A percentile compares a stretch with the other conserved stretches of the same genome.
Evolutionary conservation across 2,329 filamentous ascomycete genomes (phyloP).

Genomic region (Juglanconis juglandina): DNA sequence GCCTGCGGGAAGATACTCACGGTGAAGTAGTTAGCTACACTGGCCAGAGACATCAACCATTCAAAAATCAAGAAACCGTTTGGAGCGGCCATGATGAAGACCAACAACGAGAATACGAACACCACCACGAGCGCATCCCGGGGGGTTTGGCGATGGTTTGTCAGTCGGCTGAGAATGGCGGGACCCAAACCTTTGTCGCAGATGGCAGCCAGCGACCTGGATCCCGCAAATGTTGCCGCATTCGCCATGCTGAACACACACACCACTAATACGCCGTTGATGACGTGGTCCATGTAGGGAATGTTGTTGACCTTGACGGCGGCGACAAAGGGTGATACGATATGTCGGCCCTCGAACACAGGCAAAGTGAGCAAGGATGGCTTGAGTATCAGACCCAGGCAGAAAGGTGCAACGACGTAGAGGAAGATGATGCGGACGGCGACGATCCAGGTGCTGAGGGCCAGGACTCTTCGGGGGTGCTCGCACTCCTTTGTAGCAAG

Average conservation of each 20-base stretch:
- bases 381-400: constrained; percentile 33
- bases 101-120: constrained; percentile 37
- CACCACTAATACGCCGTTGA: constrained; percentile 16
- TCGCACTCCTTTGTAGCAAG: constrained; percentile 41
- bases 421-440: constrained; percentile 36
- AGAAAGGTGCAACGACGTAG: constrained; percentile 36
- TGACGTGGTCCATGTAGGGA: constrained; percentile 3
- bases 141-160: constrained; percentile 27
- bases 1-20: background rate
- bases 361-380: constrained; percentile 24
- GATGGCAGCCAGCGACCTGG: constrained; percentile 34
- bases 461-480: constrained; percentile 34
- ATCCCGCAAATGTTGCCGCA: constrained; percentile 39
- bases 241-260: constrained; percentile 36
- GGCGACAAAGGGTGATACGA: constrained; percentile 30
- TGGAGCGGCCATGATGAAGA: constrained; percentile 39
- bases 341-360: constrained; percentile 25
- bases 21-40: constrained; percentile 44
- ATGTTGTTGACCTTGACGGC: constrained; percentile 31
- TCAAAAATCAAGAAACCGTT: constrained; percentile 38
- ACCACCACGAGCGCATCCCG: constrained; percentile 22
- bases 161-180: constrained; percentile 21
- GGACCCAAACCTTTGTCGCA: constrained; percentile 35
- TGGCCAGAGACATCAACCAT: constrained; percentile 50
- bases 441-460: constrained; percentile 37